Conservation (phyloP, 345 rosid species). For the Excoecaria cochinchinensis region DNA sequence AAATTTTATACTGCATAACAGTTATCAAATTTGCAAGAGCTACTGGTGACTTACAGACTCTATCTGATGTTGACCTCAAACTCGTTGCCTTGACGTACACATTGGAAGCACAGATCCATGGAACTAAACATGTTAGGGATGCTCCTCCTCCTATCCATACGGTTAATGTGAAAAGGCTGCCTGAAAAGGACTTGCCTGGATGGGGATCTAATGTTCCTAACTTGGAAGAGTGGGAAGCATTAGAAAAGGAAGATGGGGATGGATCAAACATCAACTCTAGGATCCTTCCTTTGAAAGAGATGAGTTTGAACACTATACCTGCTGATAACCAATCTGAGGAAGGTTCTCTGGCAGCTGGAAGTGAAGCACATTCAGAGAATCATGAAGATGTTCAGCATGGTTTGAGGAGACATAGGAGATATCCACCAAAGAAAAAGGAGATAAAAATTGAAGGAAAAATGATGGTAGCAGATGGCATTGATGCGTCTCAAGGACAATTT, state of each 20-base stretch:
- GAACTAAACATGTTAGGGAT: constrained; percentile 65
- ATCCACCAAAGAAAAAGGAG: constrained; percentile 58
- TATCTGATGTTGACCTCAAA: constrained; percentile 84
- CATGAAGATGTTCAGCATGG: constrained; percentile 44
- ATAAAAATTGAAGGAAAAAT: constrained; percentile 70
- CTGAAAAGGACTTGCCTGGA: constrained; percentile 86
- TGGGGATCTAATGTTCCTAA: constrained; percentile 96
- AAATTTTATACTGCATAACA: constrained; percentile 19
- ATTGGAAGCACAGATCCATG: constrained; percentile 80
- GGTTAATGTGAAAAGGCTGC: constrained; percentile 71
- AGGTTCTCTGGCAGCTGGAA: constrained; percentile 39
- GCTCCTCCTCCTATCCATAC: constrained; percentile 78
- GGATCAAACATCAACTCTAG: constrained; percentile 45
- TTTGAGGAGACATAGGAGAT: constrained; percentile 43
- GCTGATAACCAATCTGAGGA: constrained; percentile 41
- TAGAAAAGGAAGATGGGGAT: constrained; percentile 56
- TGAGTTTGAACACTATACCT: constrained; percentile 52
- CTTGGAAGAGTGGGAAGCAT: constrained; percentile 89
- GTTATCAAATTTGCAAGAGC: constrained; percentile 81
- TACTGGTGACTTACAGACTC: constrained; percentile 87
- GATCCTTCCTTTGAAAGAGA: constrained; percentile 80
- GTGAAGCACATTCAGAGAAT: constrained; percentile 43
- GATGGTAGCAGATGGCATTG: constrained; percentile 85
- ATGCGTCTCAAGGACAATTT: constrained; percentile 74
- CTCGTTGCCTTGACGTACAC: constrained; percentile 80